Conservation (phyloP, 2,329 filamentous ascomycete species). For the Bipolaris zeicola region DNA sequence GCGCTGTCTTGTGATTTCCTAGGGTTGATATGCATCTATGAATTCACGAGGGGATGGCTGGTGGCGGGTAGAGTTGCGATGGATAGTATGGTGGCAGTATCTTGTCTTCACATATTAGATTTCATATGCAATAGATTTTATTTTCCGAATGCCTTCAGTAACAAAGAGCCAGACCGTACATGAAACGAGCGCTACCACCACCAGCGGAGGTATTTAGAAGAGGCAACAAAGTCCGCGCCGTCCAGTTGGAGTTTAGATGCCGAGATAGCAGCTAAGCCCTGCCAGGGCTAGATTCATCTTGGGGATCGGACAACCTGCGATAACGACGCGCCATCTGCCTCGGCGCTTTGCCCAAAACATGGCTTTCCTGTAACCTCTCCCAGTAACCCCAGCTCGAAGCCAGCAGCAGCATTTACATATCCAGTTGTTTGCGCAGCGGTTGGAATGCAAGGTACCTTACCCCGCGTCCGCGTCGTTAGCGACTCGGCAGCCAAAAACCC, state of each 20-base stretch:
- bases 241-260: neutral
- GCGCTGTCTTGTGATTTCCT: neutral
- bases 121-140: neutral
- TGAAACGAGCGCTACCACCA: neutral
- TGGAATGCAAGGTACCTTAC: neutral
- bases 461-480: neutral
- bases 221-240: neutral
- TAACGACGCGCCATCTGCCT: slow-evolving; percentile 22
- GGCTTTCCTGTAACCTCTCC: neutral
- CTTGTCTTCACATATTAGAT: too few species aligned
- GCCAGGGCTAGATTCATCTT: neutral
- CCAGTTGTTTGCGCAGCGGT: neutral
- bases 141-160: neutral
- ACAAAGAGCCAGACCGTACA: neutral
- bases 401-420: neutral
- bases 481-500: neutral
- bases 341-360: slow-evolving; percentile 8
- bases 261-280: slow-evolving; percentile 6
- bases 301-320: slow-evolving; percentile 14
- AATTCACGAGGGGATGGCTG: neutral
- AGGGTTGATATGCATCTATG: neutral
- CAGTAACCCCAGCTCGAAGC: neutral
- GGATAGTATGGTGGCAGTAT: too few species aligned
- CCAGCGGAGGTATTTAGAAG: neutral
- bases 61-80: neutral